These are phyloP conservation scores for Lentinus brumalis DNA, from an alignment of 768 basidiomycete genomes.

Conservation along the genomic window DNA sequence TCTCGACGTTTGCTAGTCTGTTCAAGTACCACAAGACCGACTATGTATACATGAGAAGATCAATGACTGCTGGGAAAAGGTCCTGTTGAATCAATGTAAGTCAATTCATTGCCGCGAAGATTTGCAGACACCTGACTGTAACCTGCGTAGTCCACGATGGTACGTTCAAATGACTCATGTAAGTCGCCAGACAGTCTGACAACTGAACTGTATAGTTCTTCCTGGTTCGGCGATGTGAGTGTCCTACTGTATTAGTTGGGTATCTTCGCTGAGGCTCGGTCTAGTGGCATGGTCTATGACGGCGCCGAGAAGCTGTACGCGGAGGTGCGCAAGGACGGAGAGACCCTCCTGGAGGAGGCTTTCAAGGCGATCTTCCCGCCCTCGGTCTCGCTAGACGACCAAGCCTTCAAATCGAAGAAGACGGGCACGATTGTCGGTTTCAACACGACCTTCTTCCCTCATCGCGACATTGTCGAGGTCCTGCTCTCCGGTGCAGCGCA, in stretches of 20 bases:
- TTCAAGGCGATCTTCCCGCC: slow-evolving; percentile 65
- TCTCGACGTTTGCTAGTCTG: slow-evolving; percentile 84
- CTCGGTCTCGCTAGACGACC: slow-evolving; percentile 37
- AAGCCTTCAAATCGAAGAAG: slow-evolving; percentile 36
- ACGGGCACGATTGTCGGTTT: slow-evolving; percentile 59
- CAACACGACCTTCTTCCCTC: slow-evolving; percentile 81
- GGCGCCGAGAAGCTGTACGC: slow-evolving; percentile 90
- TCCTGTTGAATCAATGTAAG: slow-evolving; percentile 84
- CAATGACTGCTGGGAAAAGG: slow-evolving; percentile 92
- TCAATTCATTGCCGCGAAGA: slow-evolving; percentile 15
- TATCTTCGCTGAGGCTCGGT: background rate
- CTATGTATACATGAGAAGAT: slow-evolving; percentile 77
- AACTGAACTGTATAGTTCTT: slow-evolving; percentile 53
- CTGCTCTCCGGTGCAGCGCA: slow-evolving; percentile 50
- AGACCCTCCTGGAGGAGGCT: slow-evolving; percentile 72
- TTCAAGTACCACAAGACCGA: slow-evolving; percentile 38
- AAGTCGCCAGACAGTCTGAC: background rate
- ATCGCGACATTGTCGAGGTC: slow-evolving; percentile 76
- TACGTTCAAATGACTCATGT: slow-evolving; percentile 33
- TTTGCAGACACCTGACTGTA: too few species aligned
- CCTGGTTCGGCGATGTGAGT: slow-evolving; percentile 89
- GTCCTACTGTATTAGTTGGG: background rate
- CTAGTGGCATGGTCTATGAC: slow-evolving; percentile 93
- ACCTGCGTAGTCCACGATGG: slow-evolving; percentile 78
- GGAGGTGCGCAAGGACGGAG: slow-evolving; percentile 69